Evolutionary conservation across 1,284 basidiomycete genomes (phyloP).

Genomic region (Salmacisia buchloeana): DNA sequence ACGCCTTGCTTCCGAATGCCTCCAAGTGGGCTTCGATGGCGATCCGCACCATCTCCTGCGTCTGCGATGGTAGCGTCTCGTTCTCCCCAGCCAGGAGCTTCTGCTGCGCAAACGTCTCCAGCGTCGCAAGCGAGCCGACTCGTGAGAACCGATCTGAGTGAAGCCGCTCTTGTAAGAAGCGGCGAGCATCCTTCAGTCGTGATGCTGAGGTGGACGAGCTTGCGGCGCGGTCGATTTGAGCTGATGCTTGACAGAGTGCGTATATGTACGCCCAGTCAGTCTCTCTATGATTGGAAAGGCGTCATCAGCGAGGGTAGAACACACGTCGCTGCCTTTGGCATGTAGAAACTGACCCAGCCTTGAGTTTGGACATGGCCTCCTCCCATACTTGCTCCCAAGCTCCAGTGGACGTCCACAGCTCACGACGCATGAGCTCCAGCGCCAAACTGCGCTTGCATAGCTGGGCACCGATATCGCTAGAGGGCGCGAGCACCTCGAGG

Average conservation of each 20-base stretch:
- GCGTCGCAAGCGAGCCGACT: not conserved
- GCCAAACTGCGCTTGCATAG: slow-evolving; percentile 67
- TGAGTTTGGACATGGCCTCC: slow-evolving; percentile 57
- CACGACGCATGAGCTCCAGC: slow-evolving; percentile 57
- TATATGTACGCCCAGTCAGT: slow-evolving; percentile 13
- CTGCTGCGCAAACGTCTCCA: slow-evolving; percentile 53
- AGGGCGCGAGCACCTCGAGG: slow-evolving; percentile 58
- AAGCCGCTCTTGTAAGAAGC: not conserved
- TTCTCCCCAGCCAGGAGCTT: slow-evolving; percentile 52
- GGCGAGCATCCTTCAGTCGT: not conserved
- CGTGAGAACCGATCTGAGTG: not conserved
- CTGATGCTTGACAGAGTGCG: slow-evolving; percentile 49
- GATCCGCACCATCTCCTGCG: not conserved
- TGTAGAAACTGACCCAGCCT: slow-evolving; percentile 32
- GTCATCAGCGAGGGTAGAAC: too few relatives aligned
- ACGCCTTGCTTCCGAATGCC: slow-evolving; percentile 69
- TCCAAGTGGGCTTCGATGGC: slow-evolving; percentile 62
- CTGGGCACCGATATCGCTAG: slow-evolving; percentile 62
- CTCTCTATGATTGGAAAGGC: too few relatives aligned
- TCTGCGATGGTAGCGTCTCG: slow-evolving; percentile 49
- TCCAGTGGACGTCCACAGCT: slow-evolving; percentile 23
- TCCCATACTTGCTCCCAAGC: slow-evolving; percentile 59
- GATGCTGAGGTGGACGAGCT: slow-evolving; percentile 12
- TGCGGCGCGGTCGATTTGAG: slow-evolving; percentile 56
- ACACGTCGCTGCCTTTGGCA: slow-evolving; percentile 19